These are phyloP conservation scores for Trichosporon faecale DNA, from an alignment of 1,284 basidiomycete genomes.

Conservation along the genomic window DNA sequence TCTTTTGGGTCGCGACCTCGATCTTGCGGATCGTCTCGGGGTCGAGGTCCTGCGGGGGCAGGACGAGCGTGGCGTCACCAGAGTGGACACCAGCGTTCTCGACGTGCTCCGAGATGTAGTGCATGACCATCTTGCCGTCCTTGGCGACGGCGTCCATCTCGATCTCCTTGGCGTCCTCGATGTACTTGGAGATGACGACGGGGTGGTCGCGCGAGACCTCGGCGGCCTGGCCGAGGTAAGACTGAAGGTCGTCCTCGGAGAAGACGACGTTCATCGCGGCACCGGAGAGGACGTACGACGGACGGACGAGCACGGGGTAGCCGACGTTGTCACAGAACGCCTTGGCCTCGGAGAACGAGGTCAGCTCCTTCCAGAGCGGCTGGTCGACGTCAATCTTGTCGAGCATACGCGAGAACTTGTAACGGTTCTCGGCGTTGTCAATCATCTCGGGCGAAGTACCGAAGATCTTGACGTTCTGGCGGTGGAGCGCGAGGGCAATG, in stretches of 20 bases:
- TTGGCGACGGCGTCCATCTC: constrained; percentile 99
- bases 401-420: constrained; percentile 97
- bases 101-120: constrained; percentile 98
- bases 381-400: constrained; percentile 98
- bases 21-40: constrained; percentile 94
- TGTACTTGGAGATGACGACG: constrained; percentile 98
- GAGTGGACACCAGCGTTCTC: constrained; percentile 99
- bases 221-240: constrained; percentile 91
- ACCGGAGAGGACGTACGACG: constrained; percentile 96
- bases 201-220: constrained; percentile 96
- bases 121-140: constrained; percentile 97
- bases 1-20: constrained; percentile 94
- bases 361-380: constrained; percentile 94
- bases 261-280: constrained; percentile 99
- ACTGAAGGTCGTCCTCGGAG: constrained; percentile 82
- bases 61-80: constrained; percentile 94
- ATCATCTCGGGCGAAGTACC: constrained; percentile 99
- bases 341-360: constrained; percentile 82
- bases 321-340: constrained; percentile 85
- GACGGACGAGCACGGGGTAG: constrained; percentile 93
- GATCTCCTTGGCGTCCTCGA: constrained; percentile 99
- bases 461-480: constrained; percentile 96
- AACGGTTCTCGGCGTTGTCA: constrained; percentile 97
- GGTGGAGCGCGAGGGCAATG: constrained; percentile 87
- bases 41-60: constrained; percentile 96